Conservation (phyloP, 2,329 filamentous ascomycete species). For the Myrmaecium sp. region DNA sequence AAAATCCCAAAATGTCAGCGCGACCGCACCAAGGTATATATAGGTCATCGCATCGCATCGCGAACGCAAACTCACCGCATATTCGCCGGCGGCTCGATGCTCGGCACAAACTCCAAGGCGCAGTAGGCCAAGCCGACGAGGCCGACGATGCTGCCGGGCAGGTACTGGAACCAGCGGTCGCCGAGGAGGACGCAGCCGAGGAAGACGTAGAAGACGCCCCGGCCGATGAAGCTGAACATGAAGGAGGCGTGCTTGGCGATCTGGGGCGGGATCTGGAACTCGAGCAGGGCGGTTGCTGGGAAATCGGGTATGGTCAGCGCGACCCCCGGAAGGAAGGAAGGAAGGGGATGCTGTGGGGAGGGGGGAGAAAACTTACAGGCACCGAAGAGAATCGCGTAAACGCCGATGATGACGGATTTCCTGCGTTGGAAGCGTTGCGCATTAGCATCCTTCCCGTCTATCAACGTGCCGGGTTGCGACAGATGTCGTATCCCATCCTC, state of each 20-base stretch:
- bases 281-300: no score
- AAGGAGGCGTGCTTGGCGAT: slow-evolving; percentile 89
- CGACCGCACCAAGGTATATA: slow-evolving; percentile 7
- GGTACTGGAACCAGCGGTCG: slow-evolving; percentile 45
- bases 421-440: slow-evolving; percentile 21
- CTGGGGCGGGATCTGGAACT: slow-evolving; percentile 91
- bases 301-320: no score
- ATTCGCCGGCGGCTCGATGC: slow-evolving; percentile 36
- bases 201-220: slow-evolving; percentile 95
- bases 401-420: slow-evolving; percentile 58
- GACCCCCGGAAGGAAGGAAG: slow-evolving; percentile 2
- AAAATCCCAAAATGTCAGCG: slow-evolving; percentile 2
- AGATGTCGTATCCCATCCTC: background rate
- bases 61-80: slow-evolving; percentile 25
- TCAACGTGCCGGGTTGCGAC: background rate
- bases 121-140: slow-evolving; percentile 62
- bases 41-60: background rate
- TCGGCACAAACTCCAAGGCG: slow-evolving; percentile 32
- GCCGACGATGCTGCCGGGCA: slow-evolving; percentile 64
- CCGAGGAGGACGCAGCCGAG: slow-evolving; percentile 73
- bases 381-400: slow-evolving; percentile 85
- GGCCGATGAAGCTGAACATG: slow-evolving; percentile 92
- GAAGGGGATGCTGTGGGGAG: slow-evolving; percentile 10
- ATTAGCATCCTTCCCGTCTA: background rate
- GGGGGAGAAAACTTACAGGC: slow-evolving; percentile 41